Conservation (phyloP, 805 yeast species). For the Candida hungchunana region DNA sequence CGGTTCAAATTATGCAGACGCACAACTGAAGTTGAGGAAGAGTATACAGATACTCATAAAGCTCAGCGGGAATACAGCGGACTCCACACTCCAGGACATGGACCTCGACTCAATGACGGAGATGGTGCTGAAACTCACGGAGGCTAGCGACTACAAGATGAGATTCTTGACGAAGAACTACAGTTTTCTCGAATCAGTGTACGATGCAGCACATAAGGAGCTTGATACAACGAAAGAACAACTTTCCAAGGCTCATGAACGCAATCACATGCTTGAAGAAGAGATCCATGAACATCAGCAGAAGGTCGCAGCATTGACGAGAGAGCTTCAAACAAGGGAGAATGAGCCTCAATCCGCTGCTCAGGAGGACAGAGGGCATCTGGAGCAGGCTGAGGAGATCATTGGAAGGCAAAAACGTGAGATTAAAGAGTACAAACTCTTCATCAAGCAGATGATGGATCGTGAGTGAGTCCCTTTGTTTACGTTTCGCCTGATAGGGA, state of each 20-base stretch:
- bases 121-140: slow-evolving; percentile 13
- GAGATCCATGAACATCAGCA: slow-evolving; percentile 2
- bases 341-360: too few species aligned
- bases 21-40: slow-evolving; percentile 4
- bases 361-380: background rate
- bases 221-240: slow-evolving; percentile 6
- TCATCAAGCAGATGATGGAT: slow-evolving; percentile 25
- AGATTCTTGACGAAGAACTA: slow-evolving; percentile 23
- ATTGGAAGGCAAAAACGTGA: slow-evolving; percentile 17
- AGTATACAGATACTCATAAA: slow-evolving; percentile 9
- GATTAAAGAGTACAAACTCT: slow-evolving; percentile 22
- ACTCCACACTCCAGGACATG: background rate
- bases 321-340: slow-evolving; percentile 1
- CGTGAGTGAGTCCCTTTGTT: slow-evolving; percentile 8
- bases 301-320: slow-evolving; percentile 1
- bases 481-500: slow-evolving; percentile 1
- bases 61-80: slow-evolving; percentile 14
- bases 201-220: slow-evolving; percentile 16
- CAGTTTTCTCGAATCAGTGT: slow-evolving; percentile 18
- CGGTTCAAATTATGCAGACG: too few species aligned
- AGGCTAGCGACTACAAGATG: slow-evolving; percentile 18
- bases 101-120: slow-evolving; percentile 8
- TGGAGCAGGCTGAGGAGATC: slow-evolving; percentile 1
- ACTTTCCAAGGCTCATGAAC: background rate
- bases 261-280: slow-evolving; percentile 3